Evolutionary conservation across 352 stramenopile genomes (phyloP).

Genomic region (Hyphochytrium catenoides): DNA sequence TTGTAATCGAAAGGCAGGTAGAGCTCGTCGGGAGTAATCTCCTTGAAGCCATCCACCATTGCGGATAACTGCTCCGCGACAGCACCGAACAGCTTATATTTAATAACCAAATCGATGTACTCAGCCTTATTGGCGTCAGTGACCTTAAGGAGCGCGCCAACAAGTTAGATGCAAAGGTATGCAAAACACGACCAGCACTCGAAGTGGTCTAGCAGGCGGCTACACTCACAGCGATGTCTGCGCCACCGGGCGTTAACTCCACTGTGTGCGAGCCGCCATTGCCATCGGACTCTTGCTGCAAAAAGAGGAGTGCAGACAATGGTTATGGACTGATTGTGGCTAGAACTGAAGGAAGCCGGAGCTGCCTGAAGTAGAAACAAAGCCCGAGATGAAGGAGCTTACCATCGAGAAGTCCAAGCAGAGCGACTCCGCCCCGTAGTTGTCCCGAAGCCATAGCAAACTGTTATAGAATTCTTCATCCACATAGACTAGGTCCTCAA

Average conservation of each 20-base stretch:
- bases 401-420: constrained; percentile 46
- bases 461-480: constrained; percentile 48
- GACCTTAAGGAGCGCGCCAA: too few relatives aligned
- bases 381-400: too few relatives aligned
- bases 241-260: constrained; percentile 31
- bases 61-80: constrained; percentile 62
- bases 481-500: constrained; percentile 48
- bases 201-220: too few relatives aligned
- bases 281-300: too few relatives aligned
- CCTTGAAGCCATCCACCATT: constrained; percentile 86
- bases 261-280: too few relatives aligned
- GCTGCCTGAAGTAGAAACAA: too few relatives aligned
- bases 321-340: too few relatives aligned
- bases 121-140: constrained; percentile 82
- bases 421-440: constrained; percentile 31
- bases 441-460: constrained; percentile 34
- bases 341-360: too few relatives aligned
- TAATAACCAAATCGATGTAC: constrained; percentile 73
- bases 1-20: constrained; percentile 88
- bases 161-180: too few relatives aligned
- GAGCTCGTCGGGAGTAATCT: constrained; percentile 78
- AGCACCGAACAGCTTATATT: constrained; percentile 76
- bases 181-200: too few relatives aligned
- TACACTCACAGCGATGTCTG: too few relatives aligned
- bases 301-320: too few relatives aligned